phyloP scores from a whole-genome alignment of 805 yeast species.

The Hanseniaspora nectarophila region DNA sequence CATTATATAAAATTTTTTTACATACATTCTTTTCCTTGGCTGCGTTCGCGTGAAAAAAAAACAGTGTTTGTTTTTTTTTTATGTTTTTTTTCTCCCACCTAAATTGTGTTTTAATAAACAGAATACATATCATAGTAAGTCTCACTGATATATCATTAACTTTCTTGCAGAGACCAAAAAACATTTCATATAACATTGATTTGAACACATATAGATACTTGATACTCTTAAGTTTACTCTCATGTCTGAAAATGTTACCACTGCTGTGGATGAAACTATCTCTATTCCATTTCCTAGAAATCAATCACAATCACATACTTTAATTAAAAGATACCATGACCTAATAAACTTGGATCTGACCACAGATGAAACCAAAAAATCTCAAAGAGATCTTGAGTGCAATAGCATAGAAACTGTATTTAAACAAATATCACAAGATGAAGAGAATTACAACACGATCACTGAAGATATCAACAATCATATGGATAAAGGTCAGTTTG shows the following conservation, averaged over 20 bases:
- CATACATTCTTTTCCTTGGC: too few species aligned
- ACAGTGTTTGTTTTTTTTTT: too few species aligned
- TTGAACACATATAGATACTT: too few species aligned
- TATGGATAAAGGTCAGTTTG: constrained; percentile 19
- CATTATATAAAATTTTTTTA: too few species aligned
- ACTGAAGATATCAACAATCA: constrained; percentile 24
- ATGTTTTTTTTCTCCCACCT: neutral
- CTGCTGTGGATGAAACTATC: neutral
- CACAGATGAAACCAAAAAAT: neutral
- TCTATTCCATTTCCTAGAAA: constrained; percentile 13
- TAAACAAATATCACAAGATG: constrained; percentile 32
- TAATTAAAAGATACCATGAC: constrained; percentile 13
- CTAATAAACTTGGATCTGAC: neutral
- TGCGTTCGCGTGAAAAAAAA: too few species aligned
- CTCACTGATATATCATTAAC: too few species aligned
- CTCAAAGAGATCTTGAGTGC: constrained; percentile 28
- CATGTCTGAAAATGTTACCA: neutral
- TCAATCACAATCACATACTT: neutral
- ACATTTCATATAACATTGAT: too few species aligned
- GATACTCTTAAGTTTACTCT: neutral
- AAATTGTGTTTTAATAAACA: neutral
- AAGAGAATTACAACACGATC: constrained; percentile 28
- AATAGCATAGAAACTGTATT: constrained; percentile 35
- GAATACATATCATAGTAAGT: neutral
- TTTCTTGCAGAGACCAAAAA: too few species aligned